Base-by-base conservation (phyloP, 2,329 filamentous ascomycete species). In the Trichoderma koningii region DNA sequence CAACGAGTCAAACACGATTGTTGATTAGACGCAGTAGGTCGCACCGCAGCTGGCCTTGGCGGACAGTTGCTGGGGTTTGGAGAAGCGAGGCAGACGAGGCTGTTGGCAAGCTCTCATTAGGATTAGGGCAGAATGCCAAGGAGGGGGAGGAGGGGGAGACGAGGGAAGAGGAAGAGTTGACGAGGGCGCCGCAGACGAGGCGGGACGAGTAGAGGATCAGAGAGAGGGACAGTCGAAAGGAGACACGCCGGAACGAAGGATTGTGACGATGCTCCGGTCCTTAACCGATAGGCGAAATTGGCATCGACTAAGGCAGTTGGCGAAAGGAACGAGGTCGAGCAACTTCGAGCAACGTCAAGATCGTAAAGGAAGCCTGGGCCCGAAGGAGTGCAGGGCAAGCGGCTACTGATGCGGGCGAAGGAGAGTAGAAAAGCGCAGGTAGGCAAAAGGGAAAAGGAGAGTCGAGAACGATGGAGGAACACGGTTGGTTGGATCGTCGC, bases 31-130 rank as follows among this genome's bases (percentile, higher is more conserved):
- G 23, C 42, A 19, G 17, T 28, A 51, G 30, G 59, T 62, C 59
- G 47, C 59, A 62, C 59, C 44, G 59, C 59, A 50, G 59, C 47
- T 53, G 38, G 59, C 21, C 59, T 62, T 53, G 59, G 45, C 38
- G 23, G 59, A 62, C 59, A 48, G 48, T 51, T 19, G 47, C 59
- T 62, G 59, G 38, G 7, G 59, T 45, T 52, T 53, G 59, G 44
- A 38, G 23, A 53, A 53, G 59, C 57, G 59, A 62, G n/a, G 52
- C 59, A 34, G 21, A 42, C 17, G 38, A 4, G 48, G 50, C 34
- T 45, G 59, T 41, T 34, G 38, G 59, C 59, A 62, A 44, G 26
- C 59, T 45, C 48, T 52, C 59, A 62, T 62, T 7, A 62, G 59
- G 59, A 62, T 15, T 23, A 23, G 7, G 14, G 17, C 14, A 38